Base-by-base conservation (phyloP, 257 asterid genomes). In the Solanum dulcamara region DNA sequence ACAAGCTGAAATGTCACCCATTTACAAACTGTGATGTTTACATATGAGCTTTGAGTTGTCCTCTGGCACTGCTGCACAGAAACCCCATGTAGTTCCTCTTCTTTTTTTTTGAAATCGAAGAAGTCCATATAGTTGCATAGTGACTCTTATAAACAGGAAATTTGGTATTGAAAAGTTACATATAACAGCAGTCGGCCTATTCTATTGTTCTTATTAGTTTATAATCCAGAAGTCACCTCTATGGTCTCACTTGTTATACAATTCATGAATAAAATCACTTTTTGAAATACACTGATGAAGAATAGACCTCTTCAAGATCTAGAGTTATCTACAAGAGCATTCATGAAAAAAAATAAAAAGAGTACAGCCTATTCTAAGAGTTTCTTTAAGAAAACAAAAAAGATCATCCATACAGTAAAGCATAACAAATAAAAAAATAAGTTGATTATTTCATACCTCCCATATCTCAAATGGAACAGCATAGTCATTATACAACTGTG, bases 401-500 rank as follows among this genome's bases (percentile, higher is more conserved):
- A 46, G 40, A 77, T 77, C 62, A 77, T 77, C 20, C 60, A 77
- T 8, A 42, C 24, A 74, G 81, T 74, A 42, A 59, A 40, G 81
- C 35, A 71, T n/a, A n/a, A n/a, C n/a, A 74, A 74, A 26, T 6
- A 40, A 37, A 20, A 7, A 35, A 18, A 37, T 37, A 40, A 64
- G 62, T 53, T 53, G 40, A 79, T 79, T 48, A 42, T 85, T 71
- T 85, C 92, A 33, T 85, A 97, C 99, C 99, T 97, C 99, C 97
- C 98, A 95, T 83, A 95, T 94, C 84, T 97, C 98, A 74, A 92
- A 94, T 33, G 98, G 97, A 87, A 92, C 98, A 51, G 98, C 99
- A 92, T 92, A 95, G 71, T 97, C 99, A 89, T 95, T 97, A 87
- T 97, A 97, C 53, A 97, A 90, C 77, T 97, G 96, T 81, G 99